Percentiles rank a stretch among this genome's conserved stretches.
Evolutionary conservation across 306 rosid species (phyloP).

Genomic region (Arachis hypogaea): DNA sequence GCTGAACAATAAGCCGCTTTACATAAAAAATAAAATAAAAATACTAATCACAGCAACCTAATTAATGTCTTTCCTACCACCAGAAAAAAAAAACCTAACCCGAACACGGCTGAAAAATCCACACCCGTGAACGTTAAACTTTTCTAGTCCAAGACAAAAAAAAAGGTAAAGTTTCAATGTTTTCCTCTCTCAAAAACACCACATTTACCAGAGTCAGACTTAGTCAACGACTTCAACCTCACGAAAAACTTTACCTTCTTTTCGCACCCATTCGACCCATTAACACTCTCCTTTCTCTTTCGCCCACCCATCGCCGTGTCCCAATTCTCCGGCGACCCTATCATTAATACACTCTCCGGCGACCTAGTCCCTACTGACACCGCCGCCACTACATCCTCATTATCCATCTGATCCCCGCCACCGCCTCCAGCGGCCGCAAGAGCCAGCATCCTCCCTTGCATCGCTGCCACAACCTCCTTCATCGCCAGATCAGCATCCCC

Average conservation of each 20-base stretch:
- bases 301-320: slow-evolving; percentile 50
- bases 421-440: slow-evolving; percentile 36
- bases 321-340: slow-evolving; percentile 86
- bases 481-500: slow-evolving; percentile 61
- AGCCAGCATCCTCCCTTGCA: slow-evolving; percentile 59
- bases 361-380: slow-evolving; percentile 50
- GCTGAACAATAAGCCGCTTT: neutral
- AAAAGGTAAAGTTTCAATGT: neutral
- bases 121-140: too few relatives aligned
- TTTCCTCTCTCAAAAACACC: neutral
- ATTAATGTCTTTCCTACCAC: neutral
- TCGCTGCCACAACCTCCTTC: slow-evolving; percentile 66
- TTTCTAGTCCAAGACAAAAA: neutral
- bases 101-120: too few relatives aligned
- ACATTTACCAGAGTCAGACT: slow-evolving; percentile 67
- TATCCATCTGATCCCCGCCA: slow-evolving; percentile 38
- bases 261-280: slow-evolving; percentile 42
- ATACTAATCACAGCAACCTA: neutral
- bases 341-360: slow-evolving; percentile 76
- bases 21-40: neutral
- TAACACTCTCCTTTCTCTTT: slow-evolving; percentile 52
- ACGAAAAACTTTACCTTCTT: slow-evolving; percentile 74
- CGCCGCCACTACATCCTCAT: slow-evolving; percentile 34
- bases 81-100: neutral
- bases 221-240: slow-evolving; percentile 82